Percentiles rank a stretch among this genome's conserved stretches.
phyloP scores from a whole-genome alignment of 176 grass and related monocot species.

The Oryza officinalis region DNA sequence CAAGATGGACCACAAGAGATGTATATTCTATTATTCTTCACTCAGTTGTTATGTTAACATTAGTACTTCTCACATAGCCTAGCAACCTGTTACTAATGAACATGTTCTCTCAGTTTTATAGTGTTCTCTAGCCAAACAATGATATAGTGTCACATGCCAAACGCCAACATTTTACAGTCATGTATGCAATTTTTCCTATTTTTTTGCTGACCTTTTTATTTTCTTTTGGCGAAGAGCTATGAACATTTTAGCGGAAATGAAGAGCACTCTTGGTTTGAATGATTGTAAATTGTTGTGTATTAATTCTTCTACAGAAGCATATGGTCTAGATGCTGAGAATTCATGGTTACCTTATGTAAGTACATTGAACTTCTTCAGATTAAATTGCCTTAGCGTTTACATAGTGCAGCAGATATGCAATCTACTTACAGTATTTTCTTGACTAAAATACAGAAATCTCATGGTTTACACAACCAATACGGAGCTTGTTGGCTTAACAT shows the following conservation, averaged over 20 bases:
- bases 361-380: slow-evolving; percentile 32
- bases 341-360: slow-evolving; percentile 95
- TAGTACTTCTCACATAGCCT: slow-evolving; percentile 13
- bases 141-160: background rate
- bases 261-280: slow-evolving; percentile 72
- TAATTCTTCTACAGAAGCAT: slow-evolving; percentile 69
- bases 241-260: slow-evolving; percentile 86
- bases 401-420: slow-evolving; percentile 36
- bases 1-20: slow-evolving; percentile 91
- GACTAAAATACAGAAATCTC: slow-evolving; percentile 60
- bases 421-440: slow-evolving; percentile 44
- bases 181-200: background rate
- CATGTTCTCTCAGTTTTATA: background rate
- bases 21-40: slow-evolving; percentile 67
- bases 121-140: background rate
- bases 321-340: slow-evolving; percentile 58
- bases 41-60: slow-evolving; percentile 4
- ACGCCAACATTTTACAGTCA: background rate
- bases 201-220: slow-evolving; percentile 35
- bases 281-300: slow-evolving; percentile 91
- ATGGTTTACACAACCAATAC: slow-evolving; percentile 58
- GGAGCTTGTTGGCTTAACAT: slow-evolving; percentile 61
- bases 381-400: background rate
- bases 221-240: slow-evolving; percentile 57
- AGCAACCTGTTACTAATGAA: background rate